Percentiles rank a stretch among this genome's conserved stretches.
phyloP scores from a whole-genome alignment of 257 asterid genomes.

The Petunia secreta region DNA sequence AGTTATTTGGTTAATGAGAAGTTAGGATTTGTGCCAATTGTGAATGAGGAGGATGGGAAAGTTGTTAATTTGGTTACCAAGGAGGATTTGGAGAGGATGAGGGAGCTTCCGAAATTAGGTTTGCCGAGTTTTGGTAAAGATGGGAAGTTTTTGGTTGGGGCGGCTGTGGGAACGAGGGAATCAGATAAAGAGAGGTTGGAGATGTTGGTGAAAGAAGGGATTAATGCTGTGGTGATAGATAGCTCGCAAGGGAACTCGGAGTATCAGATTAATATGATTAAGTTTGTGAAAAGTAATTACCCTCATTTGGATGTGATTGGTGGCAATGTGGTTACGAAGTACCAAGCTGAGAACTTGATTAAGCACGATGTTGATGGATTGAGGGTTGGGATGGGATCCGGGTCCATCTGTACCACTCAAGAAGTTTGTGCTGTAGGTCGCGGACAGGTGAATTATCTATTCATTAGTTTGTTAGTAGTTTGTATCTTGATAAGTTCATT shows the following conservation, averaged over 20 bases:
- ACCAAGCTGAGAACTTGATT: constrained; percentile 87
- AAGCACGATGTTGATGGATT: constrained; percentile 85
- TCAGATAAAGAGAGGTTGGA: constrained; percentile 80
- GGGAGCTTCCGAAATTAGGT: constrained; percentile 73
- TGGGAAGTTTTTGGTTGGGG: constrained; percentile 81
- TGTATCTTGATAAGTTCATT: no score
- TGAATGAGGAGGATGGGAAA: constrained; percentile 47
- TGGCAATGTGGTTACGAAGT: constrained; percentile 79
- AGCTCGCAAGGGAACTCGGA: constrained; percentile 89
- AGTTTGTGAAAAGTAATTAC: constrained; percentile 63
- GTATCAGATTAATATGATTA: constrained; percentile 87
- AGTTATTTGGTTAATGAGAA: constrained; percentile 61
- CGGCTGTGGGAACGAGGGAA: constrained; percentile 83
- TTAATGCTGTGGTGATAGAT: constrained; percentile 72
- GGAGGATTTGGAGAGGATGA: constrained; percentile 57
- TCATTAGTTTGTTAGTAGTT: not conserved
- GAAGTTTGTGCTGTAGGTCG: constrained; percentile 91
- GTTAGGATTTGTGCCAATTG: constrained; percentile 61
- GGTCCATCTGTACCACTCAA: constrained; percentile 93
- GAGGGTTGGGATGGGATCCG: constrained; percentile 98
- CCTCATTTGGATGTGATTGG: constrained; percentile 82
- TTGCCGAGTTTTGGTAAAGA: constrained; percentile 67
- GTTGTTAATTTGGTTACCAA: constrained; percentile 59
- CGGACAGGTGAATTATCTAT: constrained; percentile 64
- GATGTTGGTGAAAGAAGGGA: constrained; percentile 83